These are phyloP conservation scores for Calocybe indica DNA, from an alignment of 768 basidiomycete genomes.

Conservation along the genomic window DNA sequence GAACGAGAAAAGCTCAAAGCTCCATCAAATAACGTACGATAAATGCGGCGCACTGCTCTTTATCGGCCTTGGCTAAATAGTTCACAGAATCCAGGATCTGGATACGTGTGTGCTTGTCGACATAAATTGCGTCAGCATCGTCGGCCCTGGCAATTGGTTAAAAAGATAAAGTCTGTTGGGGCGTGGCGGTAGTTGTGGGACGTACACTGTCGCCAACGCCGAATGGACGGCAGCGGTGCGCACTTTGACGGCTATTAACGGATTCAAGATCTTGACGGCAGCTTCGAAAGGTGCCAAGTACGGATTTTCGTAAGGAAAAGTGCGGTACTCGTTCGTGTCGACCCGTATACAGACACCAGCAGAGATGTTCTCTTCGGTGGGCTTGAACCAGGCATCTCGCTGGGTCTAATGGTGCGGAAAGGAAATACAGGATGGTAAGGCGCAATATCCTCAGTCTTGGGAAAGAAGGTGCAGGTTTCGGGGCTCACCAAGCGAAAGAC, in stretches of 20 bases:
- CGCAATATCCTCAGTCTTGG: not conserved
- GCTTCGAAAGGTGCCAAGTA: slow-evolving; percentile 78
- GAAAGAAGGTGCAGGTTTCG: not conserved
- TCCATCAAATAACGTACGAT: slow-evolving; percentile 40
- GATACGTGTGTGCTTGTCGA: slow-evolving; percentile 79
- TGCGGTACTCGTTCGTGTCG: slow-evolving; percentile 62
- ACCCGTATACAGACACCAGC: slow-evolving; percentile 75
- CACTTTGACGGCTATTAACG: slow-evolving; percentile 79
- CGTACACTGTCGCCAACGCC: slow-evolving; percentile 64
- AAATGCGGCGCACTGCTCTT: slow-evolving; percentile 89
- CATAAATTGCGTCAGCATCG: slow-evolving; percentile 55
- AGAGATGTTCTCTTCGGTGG: slow-evolving; percentile 74
- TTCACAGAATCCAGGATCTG: slow-evolving; percentile 74
- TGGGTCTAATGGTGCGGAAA: slow-evolving; percentile 48
- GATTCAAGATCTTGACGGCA: slow-evolving; percentile 69
- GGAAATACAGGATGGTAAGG: not conserved
- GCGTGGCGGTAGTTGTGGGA: slow-evolving; percentile 4
- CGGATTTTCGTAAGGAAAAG: slow-evolving; percentile 84
- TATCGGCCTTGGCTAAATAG: slow-evolving; percentile 71
- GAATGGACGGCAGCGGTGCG: slow-evolving; percentile 79
- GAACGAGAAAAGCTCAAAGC: not conserved
- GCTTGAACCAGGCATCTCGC: slow-evolving; percentile 83
- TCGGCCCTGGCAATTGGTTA: slow-evolving; percentile 36
- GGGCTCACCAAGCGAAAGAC: slow-evolving; percentile 64
- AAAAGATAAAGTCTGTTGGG: too few relatives aligned